Base-by-base conservation (phyloP, 2,329 filamentous ascomycete species). In the Penicillium sp. region DNA sequence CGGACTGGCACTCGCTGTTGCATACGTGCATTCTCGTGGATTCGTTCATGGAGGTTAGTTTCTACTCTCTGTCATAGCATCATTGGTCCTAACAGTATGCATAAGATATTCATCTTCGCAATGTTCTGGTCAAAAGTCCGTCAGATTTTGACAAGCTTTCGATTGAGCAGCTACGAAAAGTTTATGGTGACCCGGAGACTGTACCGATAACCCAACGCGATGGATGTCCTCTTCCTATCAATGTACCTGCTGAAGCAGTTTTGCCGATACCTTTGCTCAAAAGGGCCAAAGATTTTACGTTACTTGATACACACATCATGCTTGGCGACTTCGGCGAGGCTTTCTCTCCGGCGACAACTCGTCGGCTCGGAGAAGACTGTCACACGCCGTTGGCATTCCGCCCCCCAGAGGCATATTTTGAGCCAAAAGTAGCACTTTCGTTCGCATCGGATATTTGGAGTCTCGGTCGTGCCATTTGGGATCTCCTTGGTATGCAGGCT, bases 271-370 rank as follows among this genome's bases (percentile, higher is more conserved):
- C 45, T 43, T 62, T 73, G 21, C 0, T 35, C 2, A 56, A 56
- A 30, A 6, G 35, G 33, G 54, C 54, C 26, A 23, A 56, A 18
- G 24, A 56, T 2, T 66, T 71, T 46, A 57, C 59, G 8, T 26
- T 71, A 20, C 58, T 59, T 1, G 71, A 74, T 14, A 59, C 26
- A 3, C n/a, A 51, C 4, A 42, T 68, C 0, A 54, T 73, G 49
- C 67, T 74, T 1, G 62, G 59, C 58, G 71, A 74, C 60, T 74
- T 71, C 63, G 70, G 69, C 11, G 68, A 71, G 47, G 61, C 68
- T 3, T 72, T 56, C 14, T 24, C 47, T 5, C 21, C 54, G 14
- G 26, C 3, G 4, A 11, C 8, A 20, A 26, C n/a, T 26, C 18
- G 2, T 49, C 60, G 59, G 18, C 48, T 26, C 1, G 61, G 60